phyloP scores from a whole-genome alignment of 177 flowering plant genomes.

The Telopea speciosissima region DNA sequence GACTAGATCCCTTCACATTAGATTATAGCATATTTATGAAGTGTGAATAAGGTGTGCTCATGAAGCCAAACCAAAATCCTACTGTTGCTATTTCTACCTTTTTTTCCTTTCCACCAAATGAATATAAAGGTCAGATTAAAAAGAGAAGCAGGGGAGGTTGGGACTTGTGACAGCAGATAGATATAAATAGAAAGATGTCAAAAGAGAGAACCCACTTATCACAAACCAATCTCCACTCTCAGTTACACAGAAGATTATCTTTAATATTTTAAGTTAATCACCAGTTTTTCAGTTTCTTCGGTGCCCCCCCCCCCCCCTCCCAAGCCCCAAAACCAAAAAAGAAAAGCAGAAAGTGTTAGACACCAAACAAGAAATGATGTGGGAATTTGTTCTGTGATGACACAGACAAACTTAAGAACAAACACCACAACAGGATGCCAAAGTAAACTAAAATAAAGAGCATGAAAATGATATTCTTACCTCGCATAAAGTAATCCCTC shows the following conservation, averaged over 20 bases:
- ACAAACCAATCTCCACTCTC: too few species aligned
- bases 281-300: slow-evolving; percentile 7
- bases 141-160: too few species aligned
- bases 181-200: too few species aligned
- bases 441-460: slow-evolving; percentile 2
- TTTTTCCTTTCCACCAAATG: not conserved
- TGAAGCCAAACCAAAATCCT: not conserved
- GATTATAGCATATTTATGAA: not conserved
- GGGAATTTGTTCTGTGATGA: not conserved
- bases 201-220: too few species aligned
- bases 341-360: not conserved
- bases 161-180: too few species aligned
- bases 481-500: slow-evolving; percentile 81
- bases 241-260: too few species aligned
- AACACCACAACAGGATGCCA: not conserved
- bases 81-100: not conserved
- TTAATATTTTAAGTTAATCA: too few species aligned
- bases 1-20: not conserved
- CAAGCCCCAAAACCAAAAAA: not conserved
- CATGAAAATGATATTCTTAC: slow-evolving; percentile 30
- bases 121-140: too few species aligned
- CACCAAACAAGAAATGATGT: not conserved
- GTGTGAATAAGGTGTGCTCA: not conserved
- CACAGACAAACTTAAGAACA: not conserved
- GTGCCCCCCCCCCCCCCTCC: not conserved